Evolutionary conservation across 352 stramenopile genomes (phyloP).

Genomic region (Pythium apleroticum): DNA sequence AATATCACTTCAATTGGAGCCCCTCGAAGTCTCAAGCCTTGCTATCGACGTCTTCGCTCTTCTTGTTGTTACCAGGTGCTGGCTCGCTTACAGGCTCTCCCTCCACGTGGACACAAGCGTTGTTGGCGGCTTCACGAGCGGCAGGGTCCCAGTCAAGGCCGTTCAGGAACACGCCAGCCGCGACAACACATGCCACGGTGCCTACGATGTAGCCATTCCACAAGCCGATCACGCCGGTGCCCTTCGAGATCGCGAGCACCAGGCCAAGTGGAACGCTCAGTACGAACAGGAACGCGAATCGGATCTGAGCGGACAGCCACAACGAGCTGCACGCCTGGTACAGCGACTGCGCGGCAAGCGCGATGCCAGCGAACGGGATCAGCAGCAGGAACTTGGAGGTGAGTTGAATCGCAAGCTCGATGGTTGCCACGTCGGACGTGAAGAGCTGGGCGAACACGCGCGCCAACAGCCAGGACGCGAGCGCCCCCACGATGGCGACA

Average conservation of each 20-base stretch:
- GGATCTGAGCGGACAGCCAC: conserved; percentile 47
- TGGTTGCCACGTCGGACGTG: conserved; percentile 36
- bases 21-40: not conserved
- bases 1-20: not conserved
- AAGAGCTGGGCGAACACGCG: conserved; percentile 39
- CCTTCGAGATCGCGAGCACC: conserved; percentile 39
- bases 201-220: conserved; percentile 56
- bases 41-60: not conserved
- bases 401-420: conserved; percentile 32
- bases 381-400: conserved; percentile 35
- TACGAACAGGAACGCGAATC: conserved; percentile 50
- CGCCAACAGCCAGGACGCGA: conserved; percentile 31
- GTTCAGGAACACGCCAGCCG: conserved; percentile 41
- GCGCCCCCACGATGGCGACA: conserved; percentile 31
- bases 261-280: conserved; percentile 47
- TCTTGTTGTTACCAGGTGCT: not conserved
- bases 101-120: conserved; percentile 34
- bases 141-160: conserved; percentile 50
- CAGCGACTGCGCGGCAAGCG: conserved; percentile 39
- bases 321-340: conserved; percentile 51
- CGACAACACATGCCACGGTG: conserved; percentile 37
- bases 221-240: conserved; percentile 47
- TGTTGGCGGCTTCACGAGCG: conserved; percentile 47
- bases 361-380: conserved; percentile 39
- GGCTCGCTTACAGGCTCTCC: conserved; percentile 8